These are phyloP conservation scores for Sporisorium exsertum DNA, from an alignment of 1,284 basidiomycete genomes.

Conservation along the genomic window DNA sequence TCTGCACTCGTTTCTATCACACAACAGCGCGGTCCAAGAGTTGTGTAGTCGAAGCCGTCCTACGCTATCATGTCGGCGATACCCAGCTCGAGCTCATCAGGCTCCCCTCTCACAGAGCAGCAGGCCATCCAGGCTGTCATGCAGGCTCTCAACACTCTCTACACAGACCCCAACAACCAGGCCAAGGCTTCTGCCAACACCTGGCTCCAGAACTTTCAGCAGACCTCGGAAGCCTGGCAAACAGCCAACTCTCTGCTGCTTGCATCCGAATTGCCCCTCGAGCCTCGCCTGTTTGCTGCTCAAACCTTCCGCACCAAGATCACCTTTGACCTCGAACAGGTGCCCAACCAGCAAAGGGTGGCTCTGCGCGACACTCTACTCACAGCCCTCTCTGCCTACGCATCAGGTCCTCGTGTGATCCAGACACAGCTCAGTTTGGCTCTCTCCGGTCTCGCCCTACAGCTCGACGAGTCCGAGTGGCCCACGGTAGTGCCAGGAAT, in stretches of 20 bases:
- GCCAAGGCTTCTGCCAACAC: slow-evolving; percentile 77
- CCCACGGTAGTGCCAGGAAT: slow-evolving; percentile 81
- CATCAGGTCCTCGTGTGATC: slow-evolving; percentile 85
- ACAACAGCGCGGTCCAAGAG: neutral
- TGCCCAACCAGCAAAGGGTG: slow-evolving; percentile 79
- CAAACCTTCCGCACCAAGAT: slow-evolving; percentile 97
- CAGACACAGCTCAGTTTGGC: slow-evolving; percentile 91
- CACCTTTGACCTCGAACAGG: slow-evolving; percentile 92
- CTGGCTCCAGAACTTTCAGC: slow-evolving; percentile 70
- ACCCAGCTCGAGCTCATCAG: slow-evolving; percentile 26
- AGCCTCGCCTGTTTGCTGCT: slow-evolving; percentile 92
- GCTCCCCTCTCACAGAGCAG: slow-evolving; percentile 22
- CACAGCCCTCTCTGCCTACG: slow-evolving; percentile 76
- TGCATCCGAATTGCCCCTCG: slow-evolving; percentile 80
- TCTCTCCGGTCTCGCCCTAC: slow-evolving; percentile 88
- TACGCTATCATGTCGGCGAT: slow-evolving; percentile 20
- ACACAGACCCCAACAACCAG: slow-evolving; percentile 79
- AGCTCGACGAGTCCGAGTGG: slow-evolving; percentile 83
- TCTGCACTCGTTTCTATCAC: neutral
- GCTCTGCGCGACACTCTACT: slow-evolving; percentile 88
- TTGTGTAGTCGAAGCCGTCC: neutral
- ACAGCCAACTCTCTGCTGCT: slow-evolving; percentile 91
- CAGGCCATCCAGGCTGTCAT: slow-evolving; percentile 68
- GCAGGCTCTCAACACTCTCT: slow-evolving; percentile 73
- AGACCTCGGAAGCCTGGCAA: slow-evolving; percentile 88